Percentiles rank a stretch among this genome's conserved stretches.
These are phyloP conservation scores for Canna indica DNA, from an alignment of 176 grass and related monocot species.

Conservation along the genomic window DNA sequence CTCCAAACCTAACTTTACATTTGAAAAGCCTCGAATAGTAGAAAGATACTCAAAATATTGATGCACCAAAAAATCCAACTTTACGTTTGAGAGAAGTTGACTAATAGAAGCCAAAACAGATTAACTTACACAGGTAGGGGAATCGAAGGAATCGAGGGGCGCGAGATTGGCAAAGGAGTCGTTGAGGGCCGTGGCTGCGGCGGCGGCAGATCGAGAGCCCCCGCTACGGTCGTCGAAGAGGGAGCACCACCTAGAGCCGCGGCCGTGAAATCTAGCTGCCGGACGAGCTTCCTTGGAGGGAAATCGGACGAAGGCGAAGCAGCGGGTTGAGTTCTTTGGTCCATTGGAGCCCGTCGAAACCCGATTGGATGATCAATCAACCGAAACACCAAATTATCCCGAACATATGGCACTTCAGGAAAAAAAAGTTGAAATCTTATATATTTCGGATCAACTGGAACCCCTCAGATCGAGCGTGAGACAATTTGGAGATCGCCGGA, in stretches of 20 bases:
- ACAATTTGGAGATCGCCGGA: background rate
- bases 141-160: conserved; percentile 9
- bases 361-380: background rate
- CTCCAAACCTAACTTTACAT: background rate
- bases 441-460: background rate
- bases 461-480: background rate
- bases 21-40: background rate
- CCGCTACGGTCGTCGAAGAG: conserved; percentile 31
- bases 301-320: conserved; percentile 33
- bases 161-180: conserved; percentile 7
- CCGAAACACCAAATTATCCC: background rate
- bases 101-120: background rate
- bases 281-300: conserved; percentile 58
- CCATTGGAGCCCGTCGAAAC: conserved; percentile 32
- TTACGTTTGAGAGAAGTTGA: background rate
- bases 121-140: background rate
- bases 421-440: background rate
- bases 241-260: conserved; percentile 37
- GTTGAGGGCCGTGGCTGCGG: conserved; percentile 24
- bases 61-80: background rate
- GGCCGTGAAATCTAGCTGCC: conserved; percentile 86
- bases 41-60: background rate
- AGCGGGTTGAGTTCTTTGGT: conserved; percentile 35
- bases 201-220: conserved; percentile 37
- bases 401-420: background rate